Conservation (phyloP, 169 alveolate genomes). For the Cardiosporidium cionae region DNA sequence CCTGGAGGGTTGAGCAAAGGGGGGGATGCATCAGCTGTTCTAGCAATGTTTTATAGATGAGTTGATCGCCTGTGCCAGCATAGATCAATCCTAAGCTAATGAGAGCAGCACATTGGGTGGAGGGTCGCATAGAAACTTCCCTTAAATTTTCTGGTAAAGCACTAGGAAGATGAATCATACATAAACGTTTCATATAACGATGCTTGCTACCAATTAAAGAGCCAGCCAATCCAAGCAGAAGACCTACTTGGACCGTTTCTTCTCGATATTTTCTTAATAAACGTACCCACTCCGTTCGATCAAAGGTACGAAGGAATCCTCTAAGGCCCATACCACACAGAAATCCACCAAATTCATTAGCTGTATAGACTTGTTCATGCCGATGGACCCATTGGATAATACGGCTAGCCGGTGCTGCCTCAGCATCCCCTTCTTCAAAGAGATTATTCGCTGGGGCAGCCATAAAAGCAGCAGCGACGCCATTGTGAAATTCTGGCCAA, state of each 20-base stretch:
- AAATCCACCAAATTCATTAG: background rate
- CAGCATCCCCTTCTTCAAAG: background rate
- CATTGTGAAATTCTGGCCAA: background rate
- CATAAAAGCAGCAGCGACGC: background rate
- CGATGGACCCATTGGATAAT: no score
- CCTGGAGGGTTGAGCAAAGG: background rate
- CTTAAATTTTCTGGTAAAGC: background rate
- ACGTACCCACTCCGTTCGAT: background rate
- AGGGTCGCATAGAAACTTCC: background rate
- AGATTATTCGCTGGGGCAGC: no score
- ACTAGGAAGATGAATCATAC: background rate
- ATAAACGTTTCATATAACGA: background rate
- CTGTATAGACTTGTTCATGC: background rate
- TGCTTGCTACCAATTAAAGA: background rate
- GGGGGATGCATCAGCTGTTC: background rate
- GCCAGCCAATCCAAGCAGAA: background rate
- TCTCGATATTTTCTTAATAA: background rate
- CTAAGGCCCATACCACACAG: background rate
- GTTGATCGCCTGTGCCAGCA: background rate
- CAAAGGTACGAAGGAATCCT: background rate
- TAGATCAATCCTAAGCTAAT: background rate
- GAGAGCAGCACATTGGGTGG: background rate
- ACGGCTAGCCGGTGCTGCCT: background rate
- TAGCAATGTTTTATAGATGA: background rate
- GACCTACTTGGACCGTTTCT: background rate